Evolutionary conservation across 164 flowering plant genomes (phyloP).

Genomic region (Echeveria elegans): DNA sequence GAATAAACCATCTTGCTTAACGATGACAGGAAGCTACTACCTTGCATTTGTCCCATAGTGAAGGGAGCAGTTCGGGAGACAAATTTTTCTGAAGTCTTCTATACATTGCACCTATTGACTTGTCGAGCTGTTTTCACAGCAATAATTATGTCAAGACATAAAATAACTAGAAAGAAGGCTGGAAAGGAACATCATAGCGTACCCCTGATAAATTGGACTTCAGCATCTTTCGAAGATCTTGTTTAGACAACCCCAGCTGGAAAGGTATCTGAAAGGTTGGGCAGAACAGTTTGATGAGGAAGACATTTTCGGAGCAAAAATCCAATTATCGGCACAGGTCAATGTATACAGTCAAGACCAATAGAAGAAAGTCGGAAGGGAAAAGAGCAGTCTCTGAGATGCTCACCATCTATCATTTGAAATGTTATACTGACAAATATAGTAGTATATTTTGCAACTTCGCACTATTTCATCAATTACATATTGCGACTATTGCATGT

Average conservation of each 20-base stretch:
- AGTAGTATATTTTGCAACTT: not conserved
- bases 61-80: conserved; percentile 83
- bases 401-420: not conserved
- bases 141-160: not conserved
- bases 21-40: conserved; percentile 20
- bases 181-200: not conserved
- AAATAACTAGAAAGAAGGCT: not conserved
- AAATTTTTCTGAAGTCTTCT: conserved; percentile 81
- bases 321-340: too few relatives aligned
- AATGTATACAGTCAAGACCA: not conserved
- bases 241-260: conserved; percentile 88
- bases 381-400: not conserved
- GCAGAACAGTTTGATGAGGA: not conserved
- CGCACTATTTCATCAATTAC: not conserved
- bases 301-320: not conserved
- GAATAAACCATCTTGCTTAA: not conserved
- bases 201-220: conserved; percentile 92
- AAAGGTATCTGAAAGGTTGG: conserved; percentile 68
- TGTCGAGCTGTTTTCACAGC: conserved; percentile 58
- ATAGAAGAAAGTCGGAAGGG: not conserved
- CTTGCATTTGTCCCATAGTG: conserved; percentile 99
- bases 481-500: not conserved
- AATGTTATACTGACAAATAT: not conserved
- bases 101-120: conserved; percentile 66
- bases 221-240: conserved; percentile 80